Conservation (phyloP, 2,329 filamentous ascomycete genomes). For the Xylariaceae sp. region DNA sequence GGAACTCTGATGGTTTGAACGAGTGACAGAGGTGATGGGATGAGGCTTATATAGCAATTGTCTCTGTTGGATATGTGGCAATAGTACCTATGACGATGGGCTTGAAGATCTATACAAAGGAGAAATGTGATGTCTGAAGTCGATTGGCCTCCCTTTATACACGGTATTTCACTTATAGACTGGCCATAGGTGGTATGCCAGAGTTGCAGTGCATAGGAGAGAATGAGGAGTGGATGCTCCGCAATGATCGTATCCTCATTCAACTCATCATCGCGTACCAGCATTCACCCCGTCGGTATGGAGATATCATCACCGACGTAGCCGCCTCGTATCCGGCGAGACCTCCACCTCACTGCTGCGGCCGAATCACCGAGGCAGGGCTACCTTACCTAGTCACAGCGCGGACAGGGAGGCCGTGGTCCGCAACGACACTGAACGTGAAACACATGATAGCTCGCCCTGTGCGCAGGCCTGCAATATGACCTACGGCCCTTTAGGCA, state of each 20-base stretch:
- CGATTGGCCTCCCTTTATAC: too few species aligned
- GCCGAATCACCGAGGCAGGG: not conserved
- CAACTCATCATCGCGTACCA: not conserved
- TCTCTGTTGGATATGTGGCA: not conserved
- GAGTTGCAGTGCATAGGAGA: not conserved
- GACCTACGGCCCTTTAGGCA: not conserved
- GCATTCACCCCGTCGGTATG: not conserved
- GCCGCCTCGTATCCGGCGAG: conserved; percentile 1
- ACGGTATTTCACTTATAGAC: too few species aligned
- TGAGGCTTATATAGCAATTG: not conserved
- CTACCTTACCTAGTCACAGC: too few species aligned
- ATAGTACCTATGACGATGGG: not conserved
- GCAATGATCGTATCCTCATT: not conserved
- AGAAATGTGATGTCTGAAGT: too few species aligned
- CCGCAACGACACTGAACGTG: not conserved
- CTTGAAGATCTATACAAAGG: too few species aligned
- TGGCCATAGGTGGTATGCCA: too few species aligned
- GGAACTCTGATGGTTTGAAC: not conserved
- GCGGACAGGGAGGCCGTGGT: not conserved
- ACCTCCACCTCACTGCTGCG: not conserved
- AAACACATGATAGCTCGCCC: not conserved
- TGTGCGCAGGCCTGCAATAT: not conserved
- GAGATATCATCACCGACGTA: not conserved
- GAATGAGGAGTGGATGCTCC: not conserved
- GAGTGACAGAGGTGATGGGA: not conserved